A percentile compares a stretch with the other conserved stretches of the same genome.
Evolutionary conservation across 1,139 yeast genomes (phyloP).

Genomic region (Diutina sp.): DNA sequence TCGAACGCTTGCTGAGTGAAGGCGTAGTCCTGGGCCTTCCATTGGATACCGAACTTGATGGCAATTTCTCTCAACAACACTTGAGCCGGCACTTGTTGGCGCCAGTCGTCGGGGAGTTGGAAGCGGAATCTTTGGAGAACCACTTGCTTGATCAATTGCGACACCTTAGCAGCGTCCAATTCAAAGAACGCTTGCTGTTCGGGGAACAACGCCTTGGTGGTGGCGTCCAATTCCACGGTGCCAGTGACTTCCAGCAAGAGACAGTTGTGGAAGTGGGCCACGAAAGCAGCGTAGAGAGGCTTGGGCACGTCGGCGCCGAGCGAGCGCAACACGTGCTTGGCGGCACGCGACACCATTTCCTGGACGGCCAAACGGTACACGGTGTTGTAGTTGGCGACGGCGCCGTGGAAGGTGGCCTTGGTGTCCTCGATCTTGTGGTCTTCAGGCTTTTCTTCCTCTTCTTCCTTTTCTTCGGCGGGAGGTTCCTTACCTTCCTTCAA

Average conservation of each 20-base stretch:
- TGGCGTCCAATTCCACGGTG: conserved; percentile 25
- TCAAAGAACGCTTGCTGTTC: conserved; percentile 31
- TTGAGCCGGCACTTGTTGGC: conserved; percentile 17
- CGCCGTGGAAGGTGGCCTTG: conserved; percentile 28
- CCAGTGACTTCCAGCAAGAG: conserved; percentile 47
- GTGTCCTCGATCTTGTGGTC: conserved; percentile 5
- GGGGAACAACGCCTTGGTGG: conserved; percentile 30
- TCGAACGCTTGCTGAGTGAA: conserved; percentile 37
- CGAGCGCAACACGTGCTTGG: conserved; percentile 60
- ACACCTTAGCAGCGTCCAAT: conserved; percentile 32
- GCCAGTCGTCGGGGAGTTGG: conserved; percentile 39
- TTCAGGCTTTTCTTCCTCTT: conserved; percentile 16
- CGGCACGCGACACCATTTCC: conserved; percentile 71
- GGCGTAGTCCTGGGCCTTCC: conserved; percentile 44
- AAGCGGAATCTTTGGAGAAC: conserved; percentile 54
- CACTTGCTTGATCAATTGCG: conserved; percentile 31
- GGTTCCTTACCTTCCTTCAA: conserved; percentile 12
- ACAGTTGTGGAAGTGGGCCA: conserved; percentile 65
- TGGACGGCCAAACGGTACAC: conserved; percentile 38
- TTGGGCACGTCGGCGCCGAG: conserved; percentile 36
- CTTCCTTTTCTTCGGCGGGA: conserved; percentile 15
- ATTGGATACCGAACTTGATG: conserved; percentile 75
- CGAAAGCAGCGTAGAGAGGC: conserved; percentile 41
- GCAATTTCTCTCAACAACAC: conserved; percentile 61
- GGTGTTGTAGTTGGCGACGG: conserved; percentile 28